A percentile compares a stretch with the other conserved stretches of the same genome.
These are phyloP conservation scores for Cladosporium cucumerinum DNA, from an alignment of 2,329 filamentous ascomycete genomes.

Conservation along the genomic window DNA sequence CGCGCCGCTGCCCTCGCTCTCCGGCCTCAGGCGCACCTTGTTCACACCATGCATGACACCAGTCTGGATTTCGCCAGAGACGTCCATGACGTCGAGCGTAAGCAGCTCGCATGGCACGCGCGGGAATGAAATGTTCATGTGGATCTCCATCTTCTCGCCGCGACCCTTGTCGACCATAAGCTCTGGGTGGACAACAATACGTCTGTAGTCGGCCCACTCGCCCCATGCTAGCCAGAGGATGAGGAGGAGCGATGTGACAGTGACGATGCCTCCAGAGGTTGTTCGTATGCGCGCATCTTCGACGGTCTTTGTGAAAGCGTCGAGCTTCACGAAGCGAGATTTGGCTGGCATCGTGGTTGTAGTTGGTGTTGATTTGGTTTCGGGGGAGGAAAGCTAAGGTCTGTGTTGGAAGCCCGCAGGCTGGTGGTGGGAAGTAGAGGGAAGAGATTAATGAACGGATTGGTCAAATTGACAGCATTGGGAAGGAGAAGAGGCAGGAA, in stretches of 20 bases:
- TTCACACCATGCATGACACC: slow-evolving; percentile 89
- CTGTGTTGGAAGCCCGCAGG: slow-evolving; percentile 7
- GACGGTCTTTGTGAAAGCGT: slow-evolving; percentile 98
- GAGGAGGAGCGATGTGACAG: slow-evolving; percentile 77
- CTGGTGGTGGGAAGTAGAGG: neutral
- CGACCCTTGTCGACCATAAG: slow-evolving; percentile 93
- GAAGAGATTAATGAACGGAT: slow-evolving; percentile 3
- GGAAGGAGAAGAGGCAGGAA: neutral
- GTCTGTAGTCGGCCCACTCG: slow-evolving; percentile 92
- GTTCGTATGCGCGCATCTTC: slow-evolving; percentile 89
- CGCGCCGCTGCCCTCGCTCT: slow-evolving; percentile 69
- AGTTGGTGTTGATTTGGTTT: neutral
- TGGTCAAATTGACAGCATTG: slow-evolving; percentile 9
- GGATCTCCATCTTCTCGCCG: slow-evolving; percentile 99
- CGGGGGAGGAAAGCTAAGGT: neutral
- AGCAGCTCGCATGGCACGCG: slow-evolving; percentile 90
- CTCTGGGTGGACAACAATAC: slow-evolving; percentile 83
- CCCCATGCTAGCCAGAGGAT: slow-evolving; percentile 88
- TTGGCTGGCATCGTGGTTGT: slow-evolving; percentile 69
- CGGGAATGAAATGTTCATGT: slow-evolving; percentile 95
- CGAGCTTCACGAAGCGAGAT: slow-evolving; percentile 91
- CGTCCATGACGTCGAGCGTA: slow-evolving; percentile 98
- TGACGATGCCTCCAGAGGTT: slow-evolving; percentile 40
- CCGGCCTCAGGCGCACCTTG: slow-evolving; percentile 77
- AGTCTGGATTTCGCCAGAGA: slow-evolving; percentile 93